Conservation (phyloP, 257 asterid species). For the Solanum raphanifolium region DNA sequence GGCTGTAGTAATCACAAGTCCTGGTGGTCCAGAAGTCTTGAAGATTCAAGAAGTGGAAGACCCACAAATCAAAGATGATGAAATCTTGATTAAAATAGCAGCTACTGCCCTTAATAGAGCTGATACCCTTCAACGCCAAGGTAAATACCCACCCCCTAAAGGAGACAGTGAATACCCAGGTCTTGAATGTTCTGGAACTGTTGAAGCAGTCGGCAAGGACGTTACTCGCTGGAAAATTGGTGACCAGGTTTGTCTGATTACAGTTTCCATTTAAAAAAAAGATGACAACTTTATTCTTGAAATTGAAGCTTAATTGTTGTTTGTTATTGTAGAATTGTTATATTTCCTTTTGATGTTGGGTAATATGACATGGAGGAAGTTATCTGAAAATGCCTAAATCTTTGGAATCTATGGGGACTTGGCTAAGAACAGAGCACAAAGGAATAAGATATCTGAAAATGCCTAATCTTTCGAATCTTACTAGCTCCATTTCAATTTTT, state of each 20-base stretch:
- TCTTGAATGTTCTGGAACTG: conserved; percentile 87
- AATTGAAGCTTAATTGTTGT: background rate
- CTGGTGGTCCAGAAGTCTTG: conserved; percentile 81
- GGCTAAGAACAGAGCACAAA: background rate
- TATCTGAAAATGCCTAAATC: background rate
- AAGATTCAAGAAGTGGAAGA: conserved; percentile 54
- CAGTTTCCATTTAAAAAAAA: background rate
- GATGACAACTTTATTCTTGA: background rate
- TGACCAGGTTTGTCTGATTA: conserved; percentile 44
- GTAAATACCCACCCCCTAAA: conserved; percentile 56
- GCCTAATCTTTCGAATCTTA: background rate
- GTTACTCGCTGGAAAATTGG: conserved; percentile 80
- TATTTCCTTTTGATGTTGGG: background rate
- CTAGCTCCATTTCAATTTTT: background rate
- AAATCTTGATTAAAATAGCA: conserved; percentile 61
- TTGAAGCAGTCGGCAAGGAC: conserved; percentile 67
- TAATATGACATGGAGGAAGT: background rate
- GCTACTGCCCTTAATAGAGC: conserved; percentile 89
- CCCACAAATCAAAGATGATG: conserved; percentile 58
- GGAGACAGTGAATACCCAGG: conserved; percentile 74
- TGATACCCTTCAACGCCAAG: conserved; percentile 74
- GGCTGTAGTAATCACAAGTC: conserved; percentile 66
- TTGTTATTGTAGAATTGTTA: background rate
- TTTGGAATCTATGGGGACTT: background rate
- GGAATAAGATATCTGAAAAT: background rate